phyloP scores from a whole-genome alignment of 2,329 filamentous ascomycete species.

The Sporothrix globosa region DNA sequence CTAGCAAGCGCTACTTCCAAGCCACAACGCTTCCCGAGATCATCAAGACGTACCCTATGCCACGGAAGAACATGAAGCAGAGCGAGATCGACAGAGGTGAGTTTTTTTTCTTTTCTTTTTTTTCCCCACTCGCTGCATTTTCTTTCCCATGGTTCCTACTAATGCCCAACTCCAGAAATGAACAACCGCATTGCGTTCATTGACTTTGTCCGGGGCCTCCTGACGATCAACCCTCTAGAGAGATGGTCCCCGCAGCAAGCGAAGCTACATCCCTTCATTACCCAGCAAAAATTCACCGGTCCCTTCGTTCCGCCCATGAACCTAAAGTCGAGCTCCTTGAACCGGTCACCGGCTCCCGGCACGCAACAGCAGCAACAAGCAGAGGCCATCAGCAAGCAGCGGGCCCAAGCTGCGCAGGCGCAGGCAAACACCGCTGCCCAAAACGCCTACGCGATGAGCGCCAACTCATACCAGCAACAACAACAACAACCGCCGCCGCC shows the following conservation, averaged over 20 bases:
- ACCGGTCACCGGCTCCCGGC: slow-evolving; percentile 85
- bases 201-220: slow-evolving; percentile 89
- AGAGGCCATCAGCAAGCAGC: slow-evolving; percentile 89
- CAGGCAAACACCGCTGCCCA: slow-evolving; percentile 71
- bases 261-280: slow-evolving; percentile 97
- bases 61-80: slow-evolving; percentile 98
- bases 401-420: slow-evolving; percentile 72
- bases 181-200: slow-evolving; percentile 97
- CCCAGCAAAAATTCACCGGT: slow-evolving; percentile 94
- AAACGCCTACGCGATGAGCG: slow-evolving; percentile 63
- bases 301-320: slow-evolving; percentile 98
- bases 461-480: slow-evolving; percentile 53
- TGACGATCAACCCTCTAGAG: slow-evolving; percentile 94
- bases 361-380: slow-evolving; percentile 96
- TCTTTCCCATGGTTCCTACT: not conserved
- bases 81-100: slow-evolving; percentile 93
- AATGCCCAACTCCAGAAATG: slow-evolving; percentile 69
- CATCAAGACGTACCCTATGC: slow-evolving; percentile 97
- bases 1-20: slow-evolving; percentile 99
- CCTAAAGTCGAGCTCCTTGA: slow-evolving; percentile 81
- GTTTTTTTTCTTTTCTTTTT: slow-evolving; percentile 36
- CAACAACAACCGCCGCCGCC: slow-evolving; percentile 34
- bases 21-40: slow-evolving; percentile 93
- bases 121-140: not conserved
- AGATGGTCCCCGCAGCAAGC: slow-evolving; percentile 98